Percentiles rank a stretch among this genome's conserved stretches.
These are phyloP conservation scores for Paramecium bursaria DNA, from an alignment of 73 alveolate genomes.

Conservation along the genomic window DNA sequence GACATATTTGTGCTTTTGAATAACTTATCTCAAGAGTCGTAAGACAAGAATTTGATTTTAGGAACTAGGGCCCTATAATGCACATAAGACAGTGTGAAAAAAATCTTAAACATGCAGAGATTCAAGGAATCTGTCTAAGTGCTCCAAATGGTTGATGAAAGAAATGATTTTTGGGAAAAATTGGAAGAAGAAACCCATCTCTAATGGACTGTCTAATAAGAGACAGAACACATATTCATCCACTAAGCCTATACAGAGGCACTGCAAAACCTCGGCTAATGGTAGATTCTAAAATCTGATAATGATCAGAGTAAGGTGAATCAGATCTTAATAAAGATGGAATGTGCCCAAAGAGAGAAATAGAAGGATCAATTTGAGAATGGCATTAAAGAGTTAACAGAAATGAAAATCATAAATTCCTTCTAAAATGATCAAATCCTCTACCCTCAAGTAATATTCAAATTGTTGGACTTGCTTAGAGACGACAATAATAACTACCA, in stretches of 20 bases:
- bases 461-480: constrained; percentile 28
- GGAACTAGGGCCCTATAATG: too few relatives aligned
- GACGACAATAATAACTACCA: background rate
- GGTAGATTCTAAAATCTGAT: constrained; percentile 25
- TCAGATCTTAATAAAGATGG: background rate
- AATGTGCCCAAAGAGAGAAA: constrained; percentile 7
- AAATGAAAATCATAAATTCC: background rate
- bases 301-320: constrained; percentile 7
- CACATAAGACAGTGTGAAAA: too few relatives aligned
- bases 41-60: too few relatives aligned
- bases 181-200: constrained; percentile 11
- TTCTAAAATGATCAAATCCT: constrained; percentile 2
- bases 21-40: too few relatives aligned
- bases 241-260: constrained; percentile 4
- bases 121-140: too few relatives aligned
- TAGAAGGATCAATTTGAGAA: background rate
- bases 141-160: too few relatives aligned
- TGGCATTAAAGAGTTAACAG: constrained; percentile 19
- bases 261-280: background rate
- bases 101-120: too few relatives aligned
- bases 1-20: too few relatives aligned
- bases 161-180: constrained; percentile 11
- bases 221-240: background rate
- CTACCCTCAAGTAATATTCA: constrained; percentile 19
- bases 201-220: constrained; percentile 2